A percentile compares a stretch with the other conserved stretches of the same genome.
These are phyloP conservation scores for Polyporus tsugae DNA, from an alignment of 1,284 basidiomycete genomes.

Conservation along the genomic window DNA sequence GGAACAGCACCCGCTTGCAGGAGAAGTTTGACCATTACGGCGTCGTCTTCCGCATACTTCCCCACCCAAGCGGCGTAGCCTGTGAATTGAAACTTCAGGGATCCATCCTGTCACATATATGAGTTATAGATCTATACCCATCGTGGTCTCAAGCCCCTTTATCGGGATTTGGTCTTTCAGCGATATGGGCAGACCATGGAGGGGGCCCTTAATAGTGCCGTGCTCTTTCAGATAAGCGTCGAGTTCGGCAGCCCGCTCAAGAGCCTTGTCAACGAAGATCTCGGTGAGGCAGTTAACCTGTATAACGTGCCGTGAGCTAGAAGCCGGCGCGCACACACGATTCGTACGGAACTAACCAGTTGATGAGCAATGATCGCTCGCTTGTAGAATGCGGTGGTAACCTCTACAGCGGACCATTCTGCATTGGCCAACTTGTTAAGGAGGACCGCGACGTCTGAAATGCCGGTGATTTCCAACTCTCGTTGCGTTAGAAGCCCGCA, in stretches of 20 bases:
- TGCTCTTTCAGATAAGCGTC: conserved; percentile 50
- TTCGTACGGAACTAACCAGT: conserved; percentile 48
- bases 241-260: conserved; percentile 51
- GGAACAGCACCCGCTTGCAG: conserved; percentile 69
- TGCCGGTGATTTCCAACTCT: conserved; percentile 47
- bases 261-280: conserved; percentile 53
- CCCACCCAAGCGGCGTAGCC: conserved; percentile 43
- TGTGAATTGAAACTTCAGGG: conserved; percentile 28
- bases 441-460: conserved; percentile 35
- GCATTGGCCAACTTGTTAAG: conserved; percentile 48
- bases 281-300: conserved; percentile 58
- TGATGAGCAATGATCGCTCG: conserved; percentile 59
- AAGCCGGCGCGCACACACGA: not conserved
- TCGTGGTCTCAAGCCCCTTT: conserved; percentile 62
- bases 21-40: conserved; percentile 63
- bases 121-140: conserved; percentile 47
- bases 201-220: conserved; percentile 51
- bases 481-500: conserved; percentile 52
- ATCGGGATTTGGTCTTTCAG: conserved; percentile 61
- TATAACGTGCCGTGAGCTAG: not conserved
- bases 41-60: conserved; percentile 34
- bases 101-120: not conserved
- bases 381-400: conserved; percentile 56
- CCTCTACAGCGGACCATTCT: conserved; percentile 47
- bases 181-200: conserved; percentile 59